These are phyloP conservation scores for Symmetrospora coprosmae DNA, from an alignment of 768 basidiomycete species.

Conservation along the genomic window DNA sequence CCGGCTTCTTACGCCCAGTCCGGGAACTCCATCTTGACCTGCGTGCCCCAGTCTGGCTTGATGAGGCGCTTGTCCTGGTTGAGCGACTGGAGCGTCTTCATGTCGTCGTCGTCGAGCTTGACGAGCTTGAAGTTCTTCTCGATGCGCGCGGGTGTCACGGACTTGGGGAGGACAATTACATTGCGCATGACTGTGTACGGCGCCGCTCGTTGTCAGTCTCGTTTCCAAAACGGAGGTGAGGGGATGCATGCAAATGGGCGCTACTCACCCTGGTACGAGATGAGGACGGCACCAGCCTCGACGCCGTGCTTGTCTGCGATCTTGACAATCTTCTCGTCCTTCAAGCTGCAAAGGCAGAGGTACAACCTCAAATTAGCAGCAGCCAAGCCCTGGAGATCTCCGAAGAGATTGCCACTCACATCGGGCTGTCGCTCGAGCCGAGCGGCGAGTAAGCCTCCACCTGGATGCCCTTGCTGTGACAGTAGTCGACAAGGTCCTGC, in stretches of 20 bases:
- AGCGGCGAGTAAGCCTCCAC: slow-evolving; percentile 68
- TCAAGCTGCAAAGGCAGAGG: slow-evolving; percentile 42
- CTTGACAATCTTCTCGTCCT: slow-evolving; percentile 48
- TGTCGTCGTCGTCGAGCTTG: slow-evolving; percentile 50
- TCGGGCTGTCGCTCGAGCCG: slow-evolving; percentile 36
- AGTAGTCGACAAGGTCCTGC: slow-evolving; percentile 46
- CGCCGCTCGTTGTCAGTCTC: background rate
- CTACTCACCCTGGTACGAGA: slow-evolving; percentile 58
- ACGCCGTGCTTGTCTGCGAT: slow-evolving; percentile 53
- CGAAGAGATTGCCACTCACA: slow-evolving; percentile 20
- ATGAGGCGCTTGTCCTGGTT: slow-evolving; percentile 52
- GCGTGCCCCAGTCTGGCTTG: slow-evolving; percentile 34
- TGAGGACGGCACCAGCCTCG: slow-evolving; percentile 51
- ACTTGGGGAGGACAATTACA: slow-evolving; percentile 60
- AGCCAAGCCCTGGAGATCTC: background rate
- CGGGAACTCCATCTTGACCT: slow-evolving; percentile 14
- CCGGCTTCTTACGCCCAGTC: background rate
- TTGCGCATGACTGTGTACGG: slow-evolving; percentile 48
- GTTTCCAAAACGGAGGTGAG: background rate
- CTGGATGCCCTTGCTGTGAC: slow-evolving; percentile 50
- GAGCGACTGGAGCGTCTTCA: slow-evolving; percentile 47
- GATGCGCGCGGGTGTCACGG: slow-evolving; percentile 57
- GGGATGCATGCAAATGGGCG: too few relatives aligned
- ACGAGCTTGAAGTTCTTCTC: slow-evolving; percentile 50
- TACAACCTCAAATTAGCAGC: background rate